Percentiles rank a stretch among this genome's conserved stretches.
Evolutionary conservation across 2,329 filamentous ascomycete genomes (phyloP).

Genomic region (Diaporthe amygdali): DNA sequence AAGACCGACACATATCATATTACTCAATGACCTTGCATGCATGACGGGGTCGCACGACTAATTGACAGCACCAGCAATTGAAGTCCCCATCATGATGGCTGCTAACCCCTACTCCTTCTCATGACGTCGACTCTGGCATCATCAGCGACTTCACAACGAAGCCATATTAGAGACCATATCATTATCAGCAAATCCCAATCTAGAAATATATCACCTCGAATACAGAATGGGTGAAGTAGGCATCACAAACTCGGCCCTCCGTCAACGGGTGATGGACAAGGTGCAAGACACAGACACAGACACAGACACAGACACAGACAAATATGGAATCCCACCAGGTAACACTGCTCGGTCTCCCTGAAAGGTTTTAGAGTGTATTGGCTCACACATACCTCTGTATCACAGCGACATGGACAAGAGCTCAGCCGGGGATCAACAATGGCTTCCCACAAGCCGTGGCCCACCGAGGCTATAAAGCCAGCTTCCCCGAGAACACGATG

Average conservation of each 20-base stretch:
- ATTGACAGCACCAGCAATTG: neutral
- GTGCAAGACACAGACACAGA: neutral
- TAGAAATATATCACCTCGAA: neutral
- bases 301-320: neutral
- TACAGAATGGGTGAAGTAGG: neutral
- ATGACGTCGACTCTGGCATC: neutral
- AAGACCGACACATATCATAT: neutral
- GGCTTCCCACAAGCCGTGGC: slow-evolving; percentile 74
- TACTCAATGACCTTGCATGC: neutral
- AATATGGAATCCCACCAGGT: slow-evolving; percentile 19
- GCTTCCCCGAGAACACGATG: slow-evolving; percentile 86
- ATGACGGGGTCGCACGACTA: neutral
- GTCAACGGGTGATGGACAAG: neutral
- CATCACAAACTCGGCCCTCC: neutral
- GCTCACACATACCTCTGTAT: neutral
- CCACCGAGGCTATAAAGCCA: slow-evolving; percentile 79
- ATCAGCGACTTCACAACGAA: neutral
- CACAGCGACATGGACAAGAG: slow-evolving; percentile 5
- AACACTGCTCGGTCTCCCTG: neutral
- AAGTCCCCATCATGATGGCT: neutral
- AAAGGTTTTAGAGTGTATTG: neutral
- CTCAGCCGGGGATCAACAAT: slow-evolving; percentile 21
- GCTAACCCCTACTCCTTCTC: neutral
- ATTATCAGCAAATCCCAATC: neutral
- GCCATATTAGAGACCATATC: neutral